These are phyloP conservation scores for Ceratocystis colombiana DNA, from an alignment of 2,329 filamentous ascomycete genomes.

Conservation along the genomic window DNA sequence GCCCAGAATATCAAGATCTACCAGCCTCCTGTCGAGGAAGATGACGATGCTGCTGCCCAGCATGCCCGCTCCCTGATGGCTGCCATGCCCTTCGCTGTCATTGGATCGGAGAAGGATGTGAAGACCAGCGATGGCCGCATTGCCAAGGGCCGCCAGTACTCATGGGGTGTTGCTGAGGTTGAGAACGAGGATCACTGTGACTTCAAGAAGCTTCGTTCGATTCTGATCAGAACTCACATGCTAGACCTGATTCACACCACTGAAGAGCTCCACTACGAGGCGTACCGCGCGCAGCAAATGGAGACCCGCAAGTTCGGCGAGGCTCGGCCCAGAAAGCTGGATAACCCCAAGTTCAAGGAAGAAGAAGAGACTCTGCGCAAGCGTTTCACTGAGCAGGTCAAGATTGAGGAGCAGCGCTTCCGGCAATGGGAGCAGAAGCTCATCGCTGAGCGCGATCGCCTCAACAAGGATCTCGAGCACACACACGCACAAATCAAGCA, in stretches of 20 bases:
- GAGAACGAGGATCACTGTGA: slow-evolving; percentile 99
- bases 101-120: slow-evolving; percentile 98
- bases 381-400: slow-evolving; percentile 99
- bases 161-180: slow-evolving; percentile 97
- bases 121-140: slow-evolving; percentile 93
- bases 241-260: slow-evolving; percentile 99
- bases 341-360: slow-evolving; percentile 99
- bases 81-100: slow-evolving; percentile 97
- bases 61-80: slow-evolving; percentile 91
- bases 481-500: slow-evolving; percentile 92
- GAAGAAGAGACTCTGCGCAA: slow-evolving; percentile 97
- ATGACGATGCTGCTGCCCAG: slow-evolving; percentile 90
- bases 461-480: slow-evolving; percentile 99
- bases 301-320: slow-evolving; percentile 99
- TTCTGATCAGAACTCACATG: slow-evolving; percentile 98
- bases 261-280: slow-evolving; percentile 98
- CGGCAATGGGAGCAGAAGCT: slow-evolving; percentile 99
- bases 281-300: slow-evolving; percentile 98
- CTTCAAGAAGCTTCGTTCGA: slow-evolving; percentile 99
- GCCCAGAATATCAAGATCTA: slow-evolving; percentile 99
- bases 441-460: slow-evolving; percentile 92
- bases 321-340: slow-evolving; percentile 89
- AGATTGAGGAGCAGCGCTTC: slow-evolving; percentile 99
- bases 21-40: slow-evolving; percentile 93
- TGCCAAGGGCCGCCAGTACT: slow-evolving; percentile 97